Percentiles rank a stretch among this genome's conserved stretches.
phyloP scores from a whole-genome alignment of 257 asterid genomes.

The Solanum pennellii region DNA sequence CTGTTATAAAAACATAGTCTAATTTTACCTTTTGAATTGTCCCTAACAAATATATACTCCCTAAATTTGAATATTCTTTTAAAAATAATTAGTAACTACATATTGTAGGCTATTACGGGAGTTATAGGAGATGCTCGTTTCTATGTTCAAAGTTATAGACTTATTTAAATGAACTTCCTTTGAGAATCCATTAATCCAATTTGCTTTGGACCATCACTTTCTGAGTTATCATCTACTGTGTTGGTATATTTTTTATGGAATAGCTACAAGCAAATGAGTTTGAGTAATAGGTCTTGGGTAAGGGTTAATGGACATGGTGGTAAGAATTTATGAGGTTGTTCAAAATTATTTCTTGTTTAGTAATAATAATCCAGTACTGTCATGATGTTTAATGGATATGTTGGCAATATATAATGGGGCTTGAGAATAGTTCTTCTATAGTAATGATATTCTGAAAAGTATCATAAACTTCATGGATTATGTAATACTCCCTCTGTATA shows the following conservation, averaged over 20 bases:
- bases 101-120: neutral
- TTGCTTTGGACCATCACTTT: neutral
- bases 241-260: neutral
- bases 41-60: neutral
- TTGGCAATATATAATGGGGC: neutral
- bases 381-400: neutral
- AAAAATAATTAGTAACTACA: neutral
- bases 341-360: neutral
- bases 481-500: neutral
- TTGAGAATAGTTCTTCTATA: neutral
- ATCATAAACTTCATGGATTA: neutral
- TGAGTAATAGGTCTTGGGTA: neutral
- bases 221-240: neutral
- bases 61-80: neutral
- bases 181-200: neutral
- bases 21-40: neutral
- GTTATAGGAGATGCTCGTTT: neutral
- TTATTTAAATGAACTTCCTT: neutral
- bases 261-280: neutral
- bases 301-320: neutral
- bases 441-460: neutral
- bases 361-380: neutral
- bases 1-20: neutral
- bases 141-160: neutral
- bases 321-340: neutral